Evolutionary conservation across 2,329 filamentous ascomycete species (phyloP).

Genomic region (Colletotrichum tropicicola): DNA sequence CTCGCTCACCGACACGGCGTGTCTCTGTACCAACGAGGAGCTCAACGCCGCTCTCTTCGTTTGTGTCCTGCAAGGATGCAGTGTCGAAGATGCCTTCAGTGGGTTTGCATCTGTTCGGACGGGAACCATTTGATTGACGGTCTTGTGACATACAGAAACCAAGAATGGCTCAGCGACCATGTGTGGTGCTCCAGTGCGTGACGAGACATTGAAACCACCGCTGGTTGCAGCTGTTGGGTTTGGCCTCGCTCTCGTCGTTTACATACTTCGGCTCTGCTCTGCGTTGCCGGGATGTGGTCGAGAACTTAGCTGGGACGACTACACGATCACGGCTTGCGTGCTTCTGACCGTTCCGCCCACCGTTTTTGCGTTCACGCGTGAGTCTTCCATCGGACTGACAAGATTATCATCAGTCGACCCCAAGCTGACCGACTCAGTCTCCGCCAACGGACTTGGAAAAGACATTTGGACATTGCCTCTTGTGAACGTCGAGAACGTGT

Average conservation of each 20-base stretch:
- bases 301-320: conserved; percentile 47
- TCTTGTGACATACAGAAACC: conserved; percentile 26
- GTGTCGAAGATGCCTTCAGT: conserved; percentile 23
- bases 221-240: conserved; percentile 38
- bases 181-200: conserved; percentile 36
- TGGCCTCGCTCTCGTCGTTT: conserved; percentile 37
- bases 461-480: conserved; percentile 46
- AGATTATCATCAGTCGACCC: background rate
- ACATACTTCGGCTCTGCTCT: conserved; percentile 38
- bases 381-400: background rate
- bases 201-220: conserved; percentile 35
- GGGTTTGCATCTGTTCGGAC: background rate
- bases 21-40: conserved; percentile 34
- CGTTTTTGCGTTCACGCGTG: background rate
- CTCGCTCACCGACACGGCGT: conserved; percentile 27
- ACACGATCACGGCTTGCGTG: conserved; percentile 41
- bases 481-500: conserved; percentile 35
- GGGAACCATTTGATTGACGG: too few species aligned
- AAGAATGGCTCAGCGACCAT: conserved; percentile 28
- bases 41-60: conserved; percentile 28
- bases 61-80: conserved; percentile 31
- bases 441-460: conserved; percentile 40
- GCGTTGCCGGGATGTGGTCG: conserved; percentile 35
- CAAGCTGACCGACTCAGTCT: conserved; percentile 33
- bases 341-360: conserved; percentile 37